Conservation (phyloP, 164 flowering plant species). For the Warburgia ugandensis region DNA sequence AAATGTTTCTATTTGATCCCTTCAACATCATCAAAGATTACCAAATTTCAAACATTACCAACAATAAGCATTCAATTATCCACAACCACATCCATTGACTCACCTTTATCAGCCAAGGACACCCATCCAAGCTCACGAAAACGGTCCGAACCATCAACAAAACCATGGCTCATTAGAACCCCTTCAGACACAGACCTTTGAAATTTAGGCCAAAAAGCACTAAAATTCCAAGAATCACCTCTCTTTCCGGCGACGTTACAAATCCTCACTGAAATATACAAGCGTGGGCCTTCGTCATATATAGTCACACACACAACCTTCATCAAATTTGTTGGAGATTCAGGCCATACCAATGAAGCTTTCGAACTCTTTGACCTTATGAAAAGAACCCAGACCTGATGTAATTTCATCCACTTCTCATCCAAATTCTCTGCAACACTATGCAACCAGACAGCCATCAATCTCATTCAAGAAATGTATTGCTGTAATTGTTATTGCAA, state of each 20-base stretch:
- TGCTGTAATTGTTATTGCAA: slow-evolving; percentile 13
- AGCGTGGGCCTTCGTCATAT: slow-evolving; percentile 13
- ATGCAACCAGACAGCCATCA: slow-evolving; percentile 12
- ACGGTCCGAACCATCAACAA: neutral
- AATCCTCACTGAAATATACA: slow-evolving; percentile 16
- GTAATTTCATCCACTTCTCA: slow-evolving; percentile 17
- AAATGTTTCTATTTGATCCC: neutral
- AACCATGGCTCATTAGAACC: neutral
- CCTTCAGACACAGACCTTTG: neutral
- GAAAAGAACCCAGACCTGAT: slow-evolving; percentile 19
- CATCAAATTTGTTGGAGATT: slow-evolving; percentile 17
- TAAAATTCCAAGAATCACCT: too few species aligned
- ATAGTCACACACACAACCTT: slow-evolving; percentile 19
- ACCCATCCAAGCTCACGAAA: neutral
- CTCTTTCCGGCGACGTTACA: slow-evolving; percentile 16
- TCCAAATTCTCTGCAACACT: slow-evolving; percentile 10
- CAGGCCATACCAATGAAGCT: slow-evolving; percentile 14
- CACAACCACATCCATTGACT: too few species aligned
- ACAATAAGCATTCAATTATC: too few species aligned
- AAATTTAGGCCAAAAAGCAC: neutral
- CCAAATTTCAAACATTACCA: too few species aligned
- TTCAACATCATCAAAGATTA: neutral
- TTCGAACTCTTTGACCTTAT: slow-evolving; percentile 13
- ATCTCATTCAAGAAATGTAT: slow-evolving; percentile 14
- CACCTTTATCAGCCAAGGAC: slow-evolving; percentile 1